A percentile compares a stretch with the other conserved stretches of the same genome.
Conservation (phyloP, 129 eudicot species). For the Flaveria sonorensis region DNA sequence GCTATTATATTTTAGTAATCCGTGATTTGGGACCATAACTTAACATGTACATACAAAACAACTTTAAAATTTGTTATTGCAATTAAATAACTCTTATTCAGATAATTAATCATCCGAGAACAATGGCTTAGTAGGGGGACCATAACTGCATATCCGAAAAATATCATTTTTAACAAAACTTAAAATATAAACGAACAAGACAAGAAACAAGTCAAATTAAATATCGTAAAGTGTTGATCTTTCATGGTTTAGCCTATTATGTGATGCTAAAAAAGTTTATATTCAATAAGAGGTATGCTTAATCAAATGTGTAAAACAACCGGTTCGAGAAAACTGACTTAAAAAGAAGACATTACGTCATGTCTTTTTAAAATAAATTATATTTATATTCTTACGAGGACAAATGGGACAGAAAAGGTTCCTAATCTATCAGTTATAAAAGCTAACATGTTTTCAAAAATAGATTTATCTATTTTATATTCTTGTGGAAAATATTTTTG, state of each 20-base stretch:
- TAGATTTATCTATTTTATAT: background rate
- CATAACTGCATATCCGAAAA: conserved; percentile 31
- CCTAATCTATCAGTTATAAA: background rate
- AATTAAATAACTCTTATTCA: background rate
- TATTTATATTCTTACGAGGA: background rate
- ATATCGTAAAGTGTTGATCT: conserved; percentile 25
- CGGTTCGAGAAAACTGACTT: conserved; percentile 16
- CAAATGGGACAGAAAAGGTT: background rate
- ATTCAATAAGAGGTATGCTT: conserved; percentile 31
- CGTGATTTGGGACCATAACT: conserved; percentile 31
- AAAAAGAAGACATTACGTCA: conserved; percentile 26
- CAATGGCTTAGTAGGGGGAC: conserved; percentile 34
- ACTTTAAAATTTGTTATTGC: background rate
- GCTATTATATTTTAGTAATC: no score
- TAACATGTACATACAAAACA: conserved; percentile 10
- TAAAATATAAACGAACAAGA: background rate
- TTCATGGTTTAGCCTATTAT: background rate
- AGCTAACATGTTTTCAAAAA: background rate
- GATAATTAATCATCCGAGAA: conserved; percentile 30
- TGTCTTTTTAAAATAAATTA: background rate
- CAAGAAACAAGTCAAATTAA: conserved; percentile 13
- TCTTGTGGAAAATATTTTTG: background rate
- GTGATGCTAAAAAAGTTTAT: conserved; percentile 13
- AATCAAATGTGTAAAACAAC: conserved; percentile 16
- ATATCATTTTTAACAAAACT: background rate